phyloP scores from a whole-genome alignment of 2,329 filamentous ascomycete species.

The Aureobasidium uvarum region DNA sequence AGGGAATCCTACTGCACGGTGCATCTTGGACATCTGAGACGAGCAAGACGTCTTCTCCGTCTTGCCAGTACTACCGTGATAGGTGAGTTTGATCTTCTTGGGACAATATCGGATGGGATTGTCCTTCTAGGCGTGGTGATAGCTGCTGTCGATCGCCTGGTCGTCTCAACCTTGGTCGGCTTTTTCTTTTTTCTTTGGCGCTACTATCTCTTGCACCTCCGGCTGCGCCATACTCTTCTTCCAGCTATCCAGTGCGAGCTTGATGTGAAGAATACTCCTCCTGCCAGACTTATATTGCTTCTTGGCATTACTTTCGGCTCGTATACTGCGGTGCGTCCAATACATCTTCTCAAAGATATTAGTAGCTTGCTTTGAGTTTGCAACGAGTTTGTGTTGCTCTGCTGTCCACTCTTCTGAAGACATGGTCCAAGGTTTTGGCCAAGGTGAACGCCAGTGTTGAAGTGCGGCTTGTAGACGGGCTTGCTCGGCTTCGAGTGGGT shows the following conservation, averaged over 20 bases:
- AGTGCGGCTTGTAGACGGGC: neutral
- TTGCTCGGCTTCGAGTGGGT: neutral
- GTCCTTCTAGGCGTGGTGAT: neutral
- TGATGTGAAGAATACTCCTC: neutral
- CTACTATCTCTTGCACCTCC: neutral
- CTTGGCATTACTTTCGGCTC: neutral
- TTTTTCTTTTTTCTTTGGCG: rapidly evolving
- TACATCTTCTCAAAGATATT: neutral
- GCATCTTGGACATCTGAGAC: neutral
- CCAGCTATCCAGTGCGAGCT: neutral
- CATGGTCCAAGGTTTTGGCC: neutral
- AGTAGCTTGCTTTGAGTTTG: neutral
- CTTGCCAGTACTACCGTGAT: neutral
- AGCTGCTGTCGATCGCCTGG: neutral
- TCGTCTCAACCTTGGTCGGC: neutral
- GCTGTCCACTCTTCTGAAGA: neutral
- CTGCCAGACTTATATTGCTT: neutral
- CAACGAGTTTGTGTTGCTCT: neutral
- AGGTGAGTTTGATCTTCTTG: too few species aligned
- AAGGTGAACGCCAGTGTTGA: neutral
- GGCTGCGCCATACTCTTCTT: neutral
- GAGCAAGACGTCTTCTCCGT: neutral
- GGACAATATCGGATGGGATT: neutral
- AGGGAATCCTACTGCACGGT: neutral
- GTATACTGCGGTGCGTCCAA: neutral